Conservation (phyloP, 768 basidiomycete genomes). For the Russula emetica region DNA sequence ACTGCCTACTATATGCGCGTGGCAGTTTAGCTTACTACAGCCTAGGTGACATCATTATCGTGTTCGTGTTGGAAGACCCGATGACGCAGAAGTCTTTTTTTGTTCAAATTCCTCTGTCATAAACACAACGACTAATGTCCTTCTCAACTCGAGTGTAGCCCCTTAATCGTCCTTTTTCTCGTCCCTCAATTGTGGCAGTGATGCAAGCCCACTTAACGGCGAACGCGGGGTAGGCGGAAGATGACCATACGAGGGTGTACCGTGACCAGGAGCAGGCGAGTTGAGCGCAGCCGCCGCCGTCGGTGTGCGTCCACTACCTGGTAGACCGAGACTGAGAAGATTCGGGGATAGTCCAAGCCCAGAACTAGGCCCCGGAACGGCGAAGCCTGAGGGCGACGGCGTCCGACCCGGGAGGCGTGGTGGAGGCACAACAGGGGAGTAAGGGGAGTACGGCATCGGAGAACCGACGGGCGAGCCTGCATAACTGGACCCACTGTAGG, state of each 20-base stretch:
- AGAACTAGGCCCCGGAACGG: conserved; percentile 8
- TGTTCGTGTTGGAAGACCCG: background rate
- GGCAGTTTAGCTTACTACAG: too few relatives aligned
- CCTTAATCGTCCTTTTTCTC: conserved; percentile 13
- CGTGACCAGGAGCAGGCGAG: conserved; percentile 26
- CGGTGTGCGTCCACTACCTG: conserved; percentile 23
- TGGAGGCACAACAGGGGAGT: conserved; percentile 23
- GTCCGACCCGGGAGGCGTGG: conserved; percentile 13
- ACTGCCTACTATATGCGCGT: too few relatives aligned
- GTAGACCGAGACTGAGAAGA: conserved; percentile 1
- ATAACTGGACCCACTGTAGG: conserved; percentile 29
- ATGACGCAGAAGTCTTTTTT: background rate
- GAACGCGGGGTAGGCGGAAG: conserved; percentile 39
- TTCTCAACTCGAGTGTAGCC: background rate
- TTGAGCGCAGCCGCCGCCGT: conserved; percentile 33
- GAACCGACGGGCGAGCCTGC: conserved; percentile 36
- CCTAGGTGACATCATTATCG: too few relatives aligned
- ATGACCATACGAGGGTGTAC: conserved; percentile 30
- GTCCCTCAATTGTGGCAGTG: conserved; percentile 5
- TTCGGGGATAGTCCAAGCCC: conserved; percentile 22
- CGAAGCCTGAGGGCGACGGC: conserved; percentile 10
- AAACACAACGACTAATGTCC: background rate
- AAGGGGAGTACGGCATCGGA: conserved; percentile 35
- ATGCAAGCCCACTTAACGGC: conserved; percentile 19
- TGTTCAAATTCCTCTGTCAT: too few relatives aligned